Percentiles rank a stretch among this genome's conserved stretches.
Conservation (phyloP, 2,329 filamentous ascomycete species). For the Westerdykella aurantiaca region DNA sequence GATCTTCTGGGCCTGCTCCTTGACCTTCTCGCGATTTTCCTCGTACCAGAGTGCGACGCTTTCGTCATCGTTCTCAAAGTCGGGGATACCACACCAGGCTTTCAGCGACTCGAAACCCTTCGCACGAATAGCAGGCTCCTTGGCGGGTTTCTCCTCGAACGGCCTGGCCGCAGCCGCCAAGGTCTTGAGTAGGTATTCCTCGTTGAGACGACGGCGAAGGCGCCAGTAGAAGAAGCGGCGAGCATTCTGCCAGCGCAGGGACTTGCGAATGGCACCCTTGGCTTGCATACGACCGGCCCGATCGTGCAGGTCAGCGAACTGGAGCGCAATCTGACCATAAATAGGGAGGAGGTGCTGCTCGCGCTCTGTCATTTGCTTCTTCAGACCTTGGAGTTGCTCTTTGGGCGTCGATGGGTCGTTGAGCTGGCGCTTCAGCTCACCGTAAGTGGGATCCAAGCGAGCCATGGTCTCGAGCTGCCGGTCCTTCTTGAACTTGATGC, state of each 20-base stretch:
- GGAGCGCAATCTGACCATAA: slow-evolving; percentile 90
- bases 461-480: slow-evolving; percentile 98
- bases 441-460: slow-evolving; percentile 80
- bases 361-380: slow-evolving; percentile 74
- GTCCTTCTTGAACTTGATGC: slow-evolving; percentile 97
- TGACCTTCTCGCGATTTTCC: slow-evolving; percentile 77
- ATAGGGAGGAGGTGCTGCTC: slow-evolving; percentile 88
- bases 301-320: slow-evolving; percentile 96
- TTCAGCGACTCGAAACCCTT: slow-evolving; percentile 69
- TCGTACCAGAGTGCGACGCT: slow-evolving; percentile 94
- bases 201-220: slow-evolving; percentile 89
- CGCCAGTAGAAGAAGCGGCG: slow-evolving; percentile 99
- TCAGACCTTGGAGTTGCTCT: slow-evolving; percentile 72
- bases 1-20: slow-evolving; percentile 76
- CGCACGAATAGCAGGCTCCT: slow-evolving; percentile 47
- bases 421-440: slow-evolving; percentile 73
- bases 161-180: slow-evolving; percentile 54
- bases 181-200: slow-evolving; percentile 93
- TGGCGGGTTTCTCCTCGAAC: slow-evolving; percentile 32
- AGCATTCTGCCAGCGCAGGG: slow-evolving; percentile 79
- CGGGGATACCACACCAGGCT: slow-evolving; percentile 73
- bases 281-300: slow-evolving; percentile 96
- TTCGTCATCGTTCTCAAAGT: slow-evolving; percentile 73
- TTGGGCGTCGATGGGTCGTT: slow-evolving; percentile 60
- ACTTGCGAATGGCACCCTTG: slow-evolving; percentile 85